These are phyloP conservation scores for Nakazawaea molendinolei DNA, from an alignment of 805 yeast genomes.

Conservation along the genomic window DNA sequence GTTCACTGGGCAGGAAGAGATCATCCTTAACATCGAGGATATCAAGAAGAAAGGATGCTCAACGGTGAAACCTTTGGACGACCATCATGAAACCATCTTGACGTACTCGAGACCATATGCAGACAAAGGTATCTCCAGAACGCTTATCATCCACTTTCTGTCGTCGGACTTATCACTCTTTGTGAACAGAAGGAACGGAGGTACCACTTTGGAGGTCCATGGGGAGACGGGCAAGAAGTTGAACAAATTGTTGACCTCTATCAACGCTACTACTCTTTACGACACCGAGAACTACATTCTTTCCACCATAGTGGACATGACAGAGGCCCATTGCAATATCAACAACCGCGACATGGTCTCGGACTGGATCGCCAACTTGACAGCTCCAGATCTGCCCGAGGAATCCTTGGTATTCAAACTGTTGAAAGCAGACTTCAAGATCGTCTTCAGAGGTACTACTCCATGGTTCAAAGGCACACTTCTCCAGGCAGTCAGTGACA, in stretches of 20 bases:
- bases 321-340: constrained; percentile 16
- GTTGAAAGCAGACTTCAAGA: constrained; percentile 36
- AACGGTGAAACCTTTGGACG: constrained; percentile 13
- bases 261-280: constrained; percentile 18
- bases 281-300: constrained; percentile 14
- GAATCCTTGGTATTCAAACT: constrained; percentile 38
- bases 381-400: constrained; percentile 17
- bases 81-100: constrained; percentile 16
- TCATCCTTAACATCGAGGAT: constrained; percentile 44
- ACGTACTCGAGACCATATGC: constrained; percentile 41
- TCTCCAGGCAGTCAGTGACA: constrained; percentile 6
- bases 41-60: constrained; percentile 30
- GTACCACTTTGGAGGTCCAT: constrained; percentile 16
- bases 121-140: constrained; percentile 28
- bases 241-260: constrained; percentile 14
- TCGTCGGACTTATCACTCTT: constrained; percentile 24
- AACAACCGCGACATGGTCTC: constrained; percentile 23
- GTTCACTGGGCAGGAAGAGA: constrained; percentile 44
- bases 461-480: constrained; percentile 1
- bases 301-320: constrained; percentile 17
- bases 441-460: neutral
- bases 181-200: constrained; percentile 25
- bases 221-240: constrained; percentile 22
- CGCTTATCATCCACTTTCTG: constrained; percentile 36
- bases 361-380: constrained; percentile 22